Conservation (phyloP, 768 basidiomycete species). For the Dendrothele bispora region DNA sequence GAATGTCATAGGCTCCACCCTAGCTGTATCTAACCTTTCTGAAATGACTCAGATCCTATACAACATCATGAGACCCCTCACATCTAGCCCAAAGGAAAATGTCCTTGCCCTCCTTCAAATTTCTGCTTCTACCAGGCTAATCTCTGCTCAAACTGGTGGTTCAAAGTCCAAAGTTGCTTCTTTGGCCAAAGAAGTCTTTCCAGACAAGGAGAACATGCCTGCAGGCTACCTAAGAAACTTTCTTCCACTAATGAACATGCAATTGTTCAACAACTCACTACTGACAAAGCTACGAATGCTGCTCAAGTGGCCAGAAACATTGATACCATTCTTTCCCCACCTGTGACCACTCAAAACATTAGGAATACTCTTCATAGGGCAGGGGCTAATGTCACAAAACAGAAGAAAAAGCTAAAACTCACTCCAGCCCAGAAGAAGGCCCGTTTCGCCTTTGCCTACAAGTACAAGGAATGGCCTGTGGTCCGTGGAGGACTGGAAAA, state of each 20-base stretch:
- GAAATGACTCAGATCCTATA: too few species aligned
- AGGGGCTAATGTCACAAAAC: too few species aligned
- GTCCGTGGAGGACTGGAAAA: conserved; percentile 19
- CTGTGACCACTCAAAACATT: conserved; percentile 18
- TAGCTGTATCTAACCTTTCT: too few species aligned
- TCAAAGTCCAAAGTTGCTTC: conserved; percentile 1
- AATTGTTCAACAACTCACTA: conserved; percentile 21
- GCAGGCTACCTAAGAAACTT: conserved; percentile 1
- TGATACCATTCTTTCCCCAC: conserved; percentile 11
- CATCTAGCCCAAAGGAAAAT: background rate
- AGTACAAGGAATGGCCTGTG: conserved; percentile 15
- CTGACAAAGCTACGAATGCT: conserved; percentile 19
- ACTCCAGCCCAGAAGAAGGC: too few species aligned
- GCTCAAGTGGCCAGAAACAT: conserved; percentile 17
- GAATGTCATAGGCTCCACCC: too few species aligned
- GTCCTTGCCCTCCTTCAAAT: conserved; percentile 1
- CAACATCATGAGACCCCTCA: conserved; percentile 1
- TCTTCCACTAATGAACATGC: conserved; percentile 11
- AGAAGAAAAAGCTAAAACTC: too few species aligned
- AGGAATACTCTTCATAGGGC: too few species aligned
- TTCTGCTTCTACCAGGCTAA: background rate
- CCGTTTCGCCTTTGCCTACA: conserved; percentile 13
- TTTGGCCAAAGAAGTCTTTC: background rate
- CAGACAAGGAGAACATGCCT: background rate
- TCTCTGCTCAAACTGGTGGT: background rate